phyloP scores from a whole-genome alignment of 2,329 filamentous ascomycete species.

The Shiraia bambusicola region DNA sequence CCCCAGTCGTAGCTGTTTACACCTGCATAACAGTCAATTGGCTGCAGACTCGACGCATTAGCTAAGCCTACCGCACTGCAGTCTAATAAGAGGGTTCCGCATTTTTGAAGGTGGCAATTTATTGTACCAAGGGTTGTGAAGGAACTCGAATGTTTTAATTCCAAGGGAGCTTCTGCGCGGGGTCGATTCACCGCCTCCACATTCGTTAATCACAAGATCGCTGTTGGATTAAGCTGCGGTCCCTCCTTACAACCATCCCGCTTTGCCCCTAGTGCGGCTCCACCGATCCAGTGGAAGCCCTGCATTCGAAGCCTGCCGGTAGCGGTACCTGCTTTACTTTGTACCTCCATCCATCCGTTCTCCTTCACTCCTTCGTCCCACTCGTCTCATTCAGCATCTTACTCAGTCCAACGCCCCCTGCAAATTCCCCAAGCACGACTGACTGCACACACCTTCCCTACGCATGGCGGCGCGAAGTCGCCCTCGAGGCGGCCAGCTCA shows the following conservation, averaged over 20 bases:
- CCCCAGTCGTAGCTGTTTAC: constrained; percentile 99
- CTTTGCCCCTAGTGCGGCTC: constrained; percentile 23
- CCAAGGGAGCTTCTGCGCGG: constrained; percentile 3
- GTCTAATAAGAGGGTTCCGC: constrained; percentile 73
- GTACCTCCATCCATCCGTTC: background rate
- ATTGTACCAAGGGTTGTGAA: constrained; percentile 4
- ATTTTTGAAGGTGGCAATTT: constrained; percentile 25
- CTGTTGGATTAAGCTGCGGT: constrained; percentile 24
- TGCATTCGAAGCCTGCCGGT: constrained; percentile 12
- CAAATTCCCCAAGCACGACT: background rate
- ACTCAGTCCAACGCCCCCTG: background rate
- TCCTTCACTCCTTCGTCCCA: background rate
- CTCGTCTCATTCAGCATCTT: background rate
- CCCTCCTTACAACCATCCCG: constrained; percentile 18
- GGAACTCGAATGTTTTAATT: background rate
- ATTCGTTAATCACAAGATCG: constrained; percentile 19
- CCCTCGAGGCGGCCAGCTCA: constrained; percentile 46
- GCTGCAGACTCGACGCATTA: constrained; percentile 8
- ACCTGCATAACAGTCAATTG: constrained; percentile 55
- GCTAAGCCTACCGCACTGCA: constrained; percentile 65
- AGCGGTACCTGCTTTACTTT: constrained; percentile 7
- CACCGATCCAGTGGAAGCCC: constrained; percentile 4
- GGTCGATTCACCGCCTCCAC: constrained; percentile 4
- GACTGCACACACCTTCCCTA: constrained; percentile 7
- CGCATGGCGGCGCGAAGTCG: constrained; percentile 51